Evolutionary conservation across 2,329 filamentous ascomycete genomes (phyloP), one percentile per base, ranked within the genome.

Genomic region (Penicillium griseofulvum): DNA sequence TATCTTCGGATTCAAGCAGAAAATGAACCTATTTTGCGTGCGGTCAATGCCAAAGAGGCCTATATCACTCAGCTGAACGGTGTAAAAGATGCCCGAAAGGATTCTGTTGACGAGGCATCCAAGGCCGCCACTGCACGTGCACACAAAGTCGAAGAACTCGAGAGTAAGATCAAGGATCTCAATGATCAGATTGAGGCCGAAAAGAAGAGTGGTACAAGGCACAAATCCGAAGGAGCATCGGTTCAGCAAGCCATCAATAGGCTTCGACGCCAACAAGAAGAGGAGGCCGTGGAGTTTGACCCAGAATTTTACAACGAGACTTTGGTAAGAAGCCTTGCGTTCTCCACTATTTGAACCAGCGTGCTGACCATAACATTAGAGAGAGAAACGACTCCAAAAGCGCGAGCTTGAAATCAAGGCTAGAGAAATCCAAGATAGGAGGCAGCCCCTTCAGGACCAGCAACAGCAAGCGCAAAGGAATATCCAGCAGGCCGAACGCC

Each of bases 261-360:
- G 7, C 74, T 92, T n/a, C 81, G 88, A 67, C 84, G 81, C 5
- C 81, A 83, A 57, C 73, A 85, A 60, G 82, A 85, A 54, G 82
- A 86, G 41, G 79, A 80, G 12, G 86, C 87, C 0, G 77, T 81
- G 0, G 81, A 86, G 6, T 91, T 94, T 66, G 86, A 94, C 67
- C 73, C 84, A 10, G 77, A 81, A 5, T 83, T 83, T 5, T 92
- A 86, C 76, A 94, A 93, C 61, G 82, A 85, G 49, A 83, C 83
- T 59, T 87, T 91, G 71, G 87, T 89, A 74, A 73, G 86, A 78
- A n/a, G 24, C 16, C 42, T 6, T 17, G 8, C 11, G 2, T 34
- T 22, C 14, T 29, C 14, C 22, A 12, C 8, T n/a, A 5, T 36
- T 6, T 29, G n/a, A 24, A 22, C 10, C 10, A 16, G n/a, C 14